Conservation (phyloP, 148 eudicot genomes). For the Rhododendron ferrugineum region DNA sequence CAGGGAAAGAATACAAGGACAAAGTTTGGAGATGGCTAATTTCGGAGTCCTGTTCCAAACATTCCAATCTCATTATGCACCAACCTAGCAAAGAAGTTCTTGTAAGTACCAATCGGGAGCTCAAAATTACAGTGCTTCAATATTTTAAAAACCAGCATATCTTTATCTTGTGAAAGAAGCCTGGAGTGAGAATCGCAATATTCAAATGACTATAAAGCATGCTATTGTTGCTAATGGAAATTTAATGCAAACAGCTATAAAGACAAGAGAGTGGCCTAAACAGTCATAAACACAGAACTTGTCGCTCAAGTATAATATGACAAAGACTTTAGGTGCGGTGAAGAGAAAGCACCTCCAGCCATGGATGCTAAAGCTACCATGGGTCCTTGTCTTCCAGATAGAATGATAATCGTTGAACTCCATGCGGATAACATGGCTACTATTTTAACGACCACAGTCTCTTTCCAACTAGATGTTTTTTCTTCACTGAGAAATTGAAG, state of each 20-base stretch:
- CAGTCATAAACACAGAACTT: background rate
- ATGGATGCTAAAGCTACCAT: constrained; percentile 58
- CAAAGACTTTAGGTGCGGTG: background rate
- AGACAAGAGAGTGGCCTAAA: background rate
- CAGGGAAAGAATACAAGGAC: constrained; percentile 47
- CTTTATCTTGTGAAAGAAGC: background rate
- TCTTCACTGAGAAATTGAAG: constrained; percentile 31
- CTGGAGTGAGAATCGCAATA: background rate
- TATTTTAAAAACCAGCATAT: background rate
- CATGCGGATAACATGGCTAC: constrained; percentile 73
- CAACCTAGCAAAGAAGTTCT: constrained; percentile 43
- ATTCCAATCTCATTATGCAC: constrained; percentile 60
- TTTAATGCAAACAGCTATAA: background rate
- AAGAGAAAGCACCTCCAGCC: constrained; percentile 60
- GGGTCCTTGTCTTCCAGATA: constrained; percentile 93
- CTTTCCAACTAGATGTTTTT: constrained; percentile 30
- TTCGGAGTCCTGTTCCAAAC: constrained; percentile 36
- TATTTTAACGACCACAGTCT: constrained; percentile 37
- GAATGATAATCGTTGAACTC: constrained; percentile 65
- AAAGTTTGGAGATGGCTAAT: constrained; percentile 26
- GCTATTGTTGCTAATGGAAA: background rate
- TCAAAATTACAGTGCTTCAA: background rate
- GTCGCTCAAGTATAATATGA: background rate
- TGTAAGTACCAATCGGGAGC: constrained; percentile 1
- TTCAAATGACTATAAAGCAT: background rate